phyloP scores from a whole-genome alignment of 768 basidiomycete species.

The Lentinula boryana region DNA sequence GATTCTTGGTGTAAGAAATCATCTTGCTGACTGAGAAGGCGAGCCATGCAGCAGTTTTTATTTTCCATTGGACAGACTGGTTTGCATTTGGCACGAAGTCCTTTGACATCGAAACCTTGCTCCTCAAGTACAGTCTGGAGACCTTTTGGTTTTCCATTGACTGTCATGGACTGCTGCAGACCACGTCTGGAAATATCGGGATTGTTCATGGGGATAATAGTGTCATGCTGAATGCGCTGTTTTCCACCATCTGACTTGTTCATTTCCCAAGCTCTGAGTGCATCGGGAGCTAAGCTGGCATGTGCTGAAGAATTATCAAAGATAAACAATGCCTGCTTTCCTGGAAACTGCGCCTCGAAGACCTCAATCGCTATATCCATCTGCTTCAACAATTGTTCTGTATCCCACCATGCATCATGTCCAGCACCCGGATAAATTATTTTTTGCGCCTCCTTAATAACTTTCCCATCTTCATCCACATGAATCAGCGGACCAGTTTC shows the following conservation, averaged over 20 bases:
- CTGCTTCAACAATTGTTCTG: slow-evolving; percentile 25
- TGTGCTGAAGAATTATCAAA: slow-evolving; percentile 14
- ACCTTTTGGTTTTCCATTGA: too few species aligned
- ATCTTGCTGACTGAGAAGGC: slow-evolving; percentile 30
- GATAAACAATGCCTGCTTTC: slow-evolving; percentile 15
- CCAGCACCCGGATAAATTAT: slow-evolving; percentile 31
- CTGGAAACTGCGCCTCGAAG: slow-evolving; percentile 17
- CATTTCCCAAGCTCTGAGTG: not conserved
- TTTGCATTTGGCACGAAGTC: too few species aligned
- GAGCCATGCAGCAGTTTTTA: slow-evolving; percentile 27
- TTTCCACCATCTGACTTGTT: too few species aligned
- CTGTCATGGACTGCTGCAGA: too few species aligned
- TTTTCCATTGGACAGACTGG: slow-evolving; percentile 19
- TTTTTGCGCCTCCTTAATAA: too few species aligned
- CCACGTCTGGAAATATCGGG: too few species aligned
- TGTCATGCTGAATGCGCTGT: too few species aligned
- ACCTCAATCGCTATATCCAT: slow-evolving; percentile 20
- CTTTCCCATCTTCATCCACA: slow-evolving; percentile 15
- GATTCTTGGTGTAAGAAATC: slow-evolving; percentile 32
- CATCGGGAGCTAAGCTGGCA: slow-evolving; percentile 27
- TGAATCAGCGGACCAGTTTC: slow-evolving; percentile 24
- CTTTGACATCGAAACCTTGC: too few species aligned
- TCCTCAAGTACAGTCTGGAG: too few species aligned
- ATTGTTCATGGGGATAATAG: too few species aligned
- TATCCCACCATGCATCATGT: slow-evolving; percentile 35